These are phyloP conservation scores for Sphaerosporella brunnea DNA, from an alignment of 495 filamentous ascomycete genomes.

Conservation along the genomic window DNA sequence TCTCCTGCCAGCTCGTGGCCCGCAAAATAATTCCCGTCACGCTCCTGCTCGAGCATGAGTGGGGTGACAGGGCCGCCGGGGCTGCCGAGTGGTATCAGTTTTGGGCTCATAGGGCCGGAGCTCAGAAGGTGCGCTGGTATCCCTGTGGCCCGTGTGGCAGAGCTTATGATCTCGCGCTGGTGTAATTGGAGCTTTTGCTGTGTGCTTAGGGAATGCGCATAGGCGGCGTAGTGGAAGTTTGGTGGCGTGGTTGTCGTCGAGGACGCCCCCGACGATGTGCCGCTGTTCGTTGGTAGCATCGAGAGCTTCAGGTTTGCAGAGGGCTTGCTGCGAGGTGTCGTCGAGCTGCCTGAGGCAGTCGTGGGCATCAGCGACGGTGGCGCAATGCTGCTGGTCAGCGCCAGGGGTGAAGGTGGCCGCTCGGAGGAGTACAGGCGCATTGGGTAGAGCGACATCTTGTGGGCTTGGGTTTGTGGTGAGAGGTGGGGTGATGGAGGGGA, in stretches of 20 bases:
- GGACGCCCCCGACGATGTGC: not conserved
- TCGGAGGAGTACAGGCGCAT: slow-evolving; percentile 7
- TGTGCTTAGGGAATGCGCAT: slow-evolving; percentile 21
- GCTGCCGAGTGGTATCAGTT: slow-evolving; percentile 49
- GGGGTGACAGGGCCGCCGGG: slow-evolving; percentile 66
- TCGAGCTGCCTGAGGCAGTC: slow-evolving; percentile 15
- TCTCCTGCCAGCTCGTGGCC: slow-evolving; percentile 22
- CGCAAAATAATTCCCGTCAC: slow-evolving; percentile 34
- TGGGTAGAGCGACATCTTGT: slow-evolving; percentile 4
- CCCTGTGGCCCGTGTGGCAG: slow-evolving; percentile 32
- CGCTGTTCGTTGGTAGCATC: slow-evolving; percentile 13
- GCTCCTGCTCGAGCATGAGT: slow-evolving; percentile 43
- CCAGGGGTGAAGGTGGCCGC: slow-evolving; percentile 16
- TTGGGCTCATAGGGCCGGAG: slow-evolving; percentile 40
- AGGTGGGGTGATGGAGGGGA: no score
- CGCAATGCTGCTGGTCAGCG: slow-evolving; percentile 15
- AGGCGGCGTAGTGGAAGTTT: slow-evolving; percentile 6
- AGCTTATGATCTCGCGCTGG: slow-evolving; percentile 42
- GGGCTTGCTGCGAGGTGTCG: slow-evolving; percentile 12
- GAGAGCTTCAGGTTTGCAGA: slow-evolving; percentile 15
- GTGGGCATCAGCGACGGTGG: slow-evolving; percentile 23
- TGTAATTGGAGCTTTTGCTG: slow-evolving; percentile 37
- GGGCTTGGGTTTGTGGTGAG: not conserved
- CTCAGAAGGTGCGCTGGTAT: slow-evolving; percentile 28
- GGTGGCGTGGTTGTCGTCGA: not conserved